Base-by-base conservation (phyloP, 2,329 filamentous ascomycete species). In the Epicoccum nigrum region DNA sequence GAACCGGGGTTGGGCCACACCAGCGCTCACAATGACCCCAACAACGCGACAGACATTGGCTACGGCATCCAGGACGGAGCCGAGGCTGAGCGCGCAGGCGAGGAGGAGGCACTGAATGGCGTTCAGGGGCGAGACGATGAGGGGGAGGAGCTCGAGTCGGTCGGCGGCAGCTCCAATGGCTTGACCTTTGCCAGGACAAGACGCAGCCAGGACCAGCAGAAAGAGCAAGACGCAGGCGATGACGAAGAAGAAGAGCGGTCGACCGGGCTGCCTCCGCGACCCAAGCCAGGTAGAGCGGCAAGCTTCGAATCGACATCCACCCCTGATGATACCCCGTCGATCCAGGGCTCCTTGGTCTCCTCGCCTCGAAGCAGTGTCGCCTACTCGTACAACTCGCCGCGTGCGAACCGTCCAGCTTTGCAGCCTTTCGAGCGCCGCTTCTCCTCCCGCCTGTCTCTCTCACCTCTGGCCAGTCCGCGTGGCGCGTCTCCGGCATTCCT, bases 341-440 rank as follows among this genome's bases (percentile, higher is more conserved):
- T 93, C 45, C 89, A 81, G 78, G 82, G 77, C 42, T 85, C 83
- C 9, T 55, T 79, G 45, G 64, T 77, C 13, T 85, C 83, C 16
- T 81, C 90, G 4, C 85, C 86, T n/a, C 83, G 86, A 30, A 92
- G 90, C 74, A 91, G 88, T 65, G 77, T 88, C 30, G 81, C 91
- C 21, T 85, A 86, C 4, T 86, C 87, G 28, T 79, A 87, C 52
- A 85, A 85, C 60, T 87, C 87, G 13, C 82, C 88, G 51, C 81
- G 85, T 16, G 81, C 88, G 58, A 91, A 88, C 62, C 87, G 90
- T 12, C 90, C 88, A 16, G 92, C 90, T 13, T 88, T 97, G 64
- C 86, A 93, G 67, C 93, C 94, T 4, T 99, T 99, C 72, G 94
- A 99, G 70, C 86, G 91, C 58, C 86, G 94, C 48, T 99, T 99